Base-by-base conservation (phyloP, 805 yeast species). In the Deakozyma indianensis region DNA sequence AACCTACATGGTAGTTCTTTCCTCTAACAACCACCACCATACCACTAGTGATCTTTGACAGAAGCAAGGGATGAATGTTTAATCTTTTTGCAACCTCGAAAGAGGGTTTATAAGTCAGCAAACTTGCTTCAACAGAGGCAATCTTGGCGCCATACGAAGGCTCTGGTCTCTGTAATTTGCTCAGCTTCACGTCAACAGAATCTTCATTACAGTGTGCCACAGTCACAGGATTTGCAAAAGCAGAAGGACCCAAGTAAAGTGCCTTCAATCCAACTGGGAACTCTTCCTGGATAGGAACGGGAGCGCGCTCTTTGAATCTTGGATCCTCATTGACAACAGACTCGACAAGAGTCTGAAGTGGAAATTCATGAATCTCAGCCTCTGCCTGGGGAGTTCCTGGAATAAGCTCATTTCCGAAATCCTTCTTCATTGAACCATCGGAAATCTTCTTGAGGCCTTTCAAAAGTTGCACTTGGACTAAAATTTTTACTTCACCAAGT, bases 331-430 rank as follows among this genome's bases (percentile, higher is more conserved):
- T 76, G 21, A 66, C 64, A 23, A 92, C 87, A 23, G 71, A 69
- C 46, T 83, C 83, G 14, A 92, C 94, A 53, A 87, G 69, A 28
- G 86, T 63, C 61, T 87, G 94, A 41, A 82, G 62, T n/a, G 98
- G 95, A 54, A 72, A 79, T 4, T 65, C 63, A 48, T 74, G 80
- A 16, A 73, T 64, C 2, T 67, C 65, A 3, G 45, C 50, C 2
- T 45, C 44, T 32, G 11, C 20, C 4, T 9, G 11, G 14, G 28
- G 28, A 25, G 28, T 25, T 9, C 28, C 28, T 9, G 28, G 28
- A 25, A 25, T 25, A 25, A 25, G 7, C 3, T 62, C 65, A 3
- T 66, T 61, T 2, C 77, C 67, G 54, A 70, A 87, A 1, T 86
- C 78, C 63, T 92, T 90, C 21, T 76, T 75, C 51, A 74, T 78